Evolutionary conservation across 768 basidiomycete species (phyloP), one percentile per base, ranked within the genome.

Genomic region (Tylopilus sp.): DNA sequence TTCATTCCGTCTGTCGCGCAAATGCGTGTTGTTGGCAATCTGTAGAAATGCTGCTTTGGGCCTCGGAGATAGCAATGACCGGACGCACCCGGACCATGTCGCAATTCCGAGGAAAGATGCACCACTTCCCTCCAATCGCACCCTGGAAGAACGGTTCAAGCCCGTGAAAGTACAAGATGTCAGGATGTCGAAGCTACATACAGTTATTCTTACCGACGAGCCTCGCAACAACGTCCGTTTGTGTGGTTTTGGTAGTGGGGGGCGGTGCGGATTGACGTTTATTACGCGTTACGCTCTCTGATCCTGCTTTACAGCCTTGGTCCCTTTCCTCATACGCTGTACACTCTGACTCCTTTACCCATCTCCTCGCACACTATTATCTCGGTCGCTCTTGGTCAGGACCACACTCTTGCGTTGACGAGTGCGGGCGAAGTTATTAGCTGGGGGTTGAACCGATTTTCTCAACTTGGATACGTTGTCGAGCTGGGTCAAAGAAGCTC

Each of bases 381-480:
- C 7, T 74, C 83, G 14, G 80, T 98, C 24, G 92, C 93, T 0
- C 76, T 94, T 8, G 95, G 92, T 12, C 96, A 96, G 67, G 97
- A 99, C 62, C 97, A 98, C 65, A 95, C 95, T 0, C 81, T 98
- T 26, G 89, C 84, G 1, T 73, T 98, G 26, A 95, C 93, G 0
- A 80, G 75, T 24, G 66, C 78, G 0, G 94, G 96, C 5, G 91
- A 94, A 63, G 82, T 98, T 4, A 81, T 86, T 34, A 92, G 86
- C 22, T 98, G 94, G 91, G 97, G 92, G 14, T 71, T 92, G 24
- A 95, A 95, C 59, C 81, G 92, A 14, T 96, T 94, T 67, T 75
- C 82, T 5, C 95, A 98, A 63, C 79, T 97, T 6, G 95, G 96
- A 12, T 97, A 97, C 60, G 72, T 81, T 3, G 76, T 96, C 4